Percentiles rank a stretch among this genome's conserved stretches.
These are phyloP conservation scores for Obelidium mucronatum DNA, from an alignment of 192 early-diverging fungal species.

Conservation along the genomic window DNA sequence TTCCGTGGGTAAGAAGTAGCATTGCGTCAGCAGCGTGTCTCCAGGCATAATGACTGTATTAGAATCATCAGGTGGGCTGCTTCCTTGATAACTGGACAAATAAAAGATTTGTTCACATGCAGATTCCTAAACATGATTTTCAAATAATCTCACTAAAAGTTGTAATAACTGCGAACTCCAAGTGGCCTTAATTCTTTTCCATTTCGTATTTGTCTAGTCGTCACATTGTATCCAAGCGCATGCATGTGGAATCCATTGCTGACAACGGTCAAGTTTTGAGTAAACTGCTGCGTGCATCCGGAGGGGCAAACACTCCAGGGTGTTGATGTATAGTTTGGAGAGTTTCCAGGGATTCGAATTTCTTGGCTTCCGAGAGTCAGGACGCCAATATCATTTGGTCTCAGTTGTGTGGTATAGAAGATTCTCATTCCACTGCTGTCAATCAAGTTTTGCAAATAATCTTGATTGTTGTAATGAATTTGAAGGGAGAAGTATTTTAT, in stretches of 20 bases:
- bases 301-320: conserved; percentile 25
- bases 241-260: conserved; percentile 40
- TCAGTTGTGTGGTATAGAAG: conserved; percentile 29
- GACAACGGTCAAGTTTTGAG: conserved; percentile 18
- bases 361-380: conserved; percentile 17
- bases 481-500: conserved; percentile 33
- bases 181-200: conserved; percentile 34
- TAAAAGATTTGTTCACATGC: neutral
- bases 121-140: neutral
- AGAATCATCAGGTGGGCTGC: neutral
- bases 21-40: conserved; percentile 39
- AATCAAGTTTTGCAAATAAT: neutral
- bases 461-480: conserved; percentile 41
- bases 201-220: conserved; percentile 17
- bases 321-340: neutral
- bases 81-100: neutral
- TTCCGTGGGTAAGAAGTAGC: conserved; percentile 34
- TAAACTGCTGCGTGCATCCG: conserved; percentile 37
- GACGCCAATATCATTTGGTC: conserved; percentile 27
- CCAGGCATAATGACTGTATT: conserved; percentile 21
- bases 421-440: conserved; percentile 35
- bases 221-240: conserved; percentile 16
- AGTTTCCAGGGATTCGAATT: conserved; percentile 32
- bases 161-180: conserved; percentile 33
- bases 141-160: conserved; percentile 13